Evolutionary conservation across 305 asterid species (phyloP), one percentile per base, ranked within the genome.

Genomic region (Fraxinus latifolia): DNA sequence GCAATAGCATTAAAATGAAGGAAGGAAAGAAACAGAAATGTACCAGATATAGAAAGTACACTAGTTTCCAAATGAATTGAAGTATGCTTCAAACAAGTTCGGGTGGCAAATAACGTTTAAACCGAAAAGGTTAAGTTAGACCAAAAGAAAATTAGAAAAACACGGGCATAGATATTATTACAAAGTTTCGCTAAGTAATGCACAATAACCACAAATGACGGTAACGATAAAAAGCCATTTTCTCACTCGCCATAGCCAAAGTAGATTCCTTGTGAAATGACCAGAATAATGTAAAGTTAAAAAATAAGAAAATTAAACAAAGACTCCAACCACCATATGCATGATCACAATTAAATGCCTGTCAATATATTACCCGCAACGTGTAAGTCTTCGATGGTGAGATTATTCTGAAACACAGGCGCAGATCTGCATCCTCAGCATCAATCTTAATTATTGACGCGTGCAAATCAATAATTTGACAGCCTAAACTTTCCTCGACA

Each of bases 361-460:
- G 11, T 74, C 68, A 81, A 31, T 39, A 37, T 77, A 73, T 71
- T 88, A 93, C 99, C 97, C 93, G 98, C 84, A 96, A 89, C 36
- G 98, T 96, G 84, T 89, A 94, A 74, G 94, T 90, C 88, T 94
- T 92, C 36, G 84, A 83, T 44, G 99, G 99, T 34, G 99, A 96
- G 83, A 96, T 96, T 84, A 96, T 88, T 88, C 99, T 88, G 93
- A 96, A 96, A 90, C 99, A 96, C 27, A 96, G 92, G 83, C 98
- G 92, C 85, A 96, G 83, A 88, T 96, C 98, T 80, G 94, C 81
- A 87, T 96, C 99, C 82, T 96, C 99, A 34, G 97, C 98, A 85
- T 96, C 99, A 75, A 90, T 86, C 90, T 96, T 96, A 75, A 96
- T 93, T 75, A 95, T 94, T 79, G 99, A 91, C 75, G 98, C 92